Conservation (phyloP, 495 filamentous ascomycete species). For the Aspergillus sclerotioniger region DNA sequence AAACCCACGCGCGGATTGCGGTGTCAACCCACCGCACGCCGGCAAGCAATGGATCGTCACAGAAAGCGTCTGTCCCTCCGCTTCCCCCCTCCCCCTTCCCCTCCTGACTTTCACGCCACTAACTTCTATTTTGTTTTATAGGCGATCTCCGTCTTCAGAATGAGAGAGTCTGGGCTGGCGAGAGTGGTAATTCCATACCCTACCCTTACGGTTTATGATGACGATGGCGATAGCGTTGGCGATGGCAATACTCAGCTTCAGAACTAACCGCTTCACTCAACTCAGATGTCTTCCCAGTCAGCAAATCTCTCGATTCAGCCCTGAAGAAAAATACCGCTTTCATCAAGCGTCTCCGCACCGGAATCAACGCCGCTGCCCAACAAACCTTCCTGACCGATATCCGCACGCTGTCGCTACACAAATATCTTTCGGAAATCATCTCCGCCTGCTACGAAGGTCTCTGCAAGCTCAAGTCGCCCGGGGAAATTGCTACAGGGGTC, state of each 20-base stretch:
- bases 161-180: conserved; percentile 80
- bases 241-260: neutral
- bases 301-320: conserved; percentile 84
- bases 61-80: conserved; percentile 65
- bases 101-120: conserved; percentile 8
- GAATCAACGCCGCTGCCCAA: conserved; percentile 73
- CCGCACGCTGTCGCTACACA: conserved; percentile 87
- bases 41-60: conserved; percentile 69
- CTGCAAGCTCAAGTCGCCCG: conserved; percentile 82
- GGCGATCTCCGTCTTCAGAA: conserved; percentile 90
- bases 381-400: conserved; percentile 88
- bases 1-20: conserved; percentile 15
- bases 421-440: conserved; percentile 96
- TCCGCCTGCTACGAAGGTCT: conserved; percentile 97
- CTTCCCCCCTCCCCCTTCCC: neutral
- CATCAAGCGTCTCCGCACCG: conserved; percentile 93
- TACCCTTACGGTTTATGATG: neutral
- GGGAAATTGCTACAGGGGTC: conserved; percentile 86
- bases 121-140: conserved; percentile 31
- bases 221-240: neutral
- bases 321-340: conserved; percentile 99
- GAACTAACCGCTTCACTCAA: conserved; percentile 5
- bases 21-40: conserved; percentile 15
- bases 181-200: conserved; percentile 59
- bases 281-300: conserved; percentile 76